Evolutionary conservation across 805 yeast species (phyloP), one percentile per base, ranked within the genome.

Genomic region (Candida piceae): DNA sequence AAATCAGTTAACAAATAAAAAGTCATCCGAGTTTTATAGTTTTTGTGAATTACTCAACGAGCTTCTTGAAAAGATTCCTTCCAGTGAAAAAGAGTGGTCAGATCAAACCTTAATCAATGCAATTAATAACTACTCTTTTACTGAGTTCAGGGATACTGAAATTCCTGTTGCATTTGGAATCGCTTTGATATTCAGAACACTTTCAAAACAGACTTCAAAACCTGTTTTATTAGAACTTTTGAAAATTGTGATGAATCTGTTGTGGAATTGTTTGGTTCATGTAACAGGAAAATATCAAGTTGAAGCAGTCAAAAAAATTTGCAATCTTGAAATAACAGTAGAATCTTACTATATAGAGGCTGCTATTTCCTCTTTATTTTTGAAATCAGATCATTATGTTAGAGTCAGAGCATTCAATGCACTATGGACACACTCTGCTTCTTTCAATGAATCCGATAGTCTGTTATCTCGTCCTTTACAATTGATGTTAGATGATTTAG

Each of bases 381-480:
- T 79, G 11, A 53, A 67, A 4, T 55, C 66, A 1, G 51, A 59
- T 6, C 53, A 52, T 24, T 59, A 69, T 16, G 59, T 67, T 13
- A 66, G 78, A 41, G 57, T 81, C 1, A 56, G 64, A 13, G 81
- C 84, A 0, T 72, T 86, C 44, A 69, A 76, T 34, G 69, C 76
- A 7, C 54, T 89, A 5, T 90, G 97, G 97, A 67, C 69, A 3
- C 90, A 84, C 48, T 71, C 90, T 0, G 42, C 60, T 7, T 57
- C 67, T n/a, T 52, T 60, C 26, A 72, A 69, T 30, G 85, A 78
- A 25, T 35, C 60, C 0, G 79, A 70, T 34, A 44, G 56, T 2
- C 59, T 82, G 7, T 57, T 87, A 10, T 62, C 70, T 6, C 67
- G 80, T 44, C 93, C 95, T 0, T 55, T 87, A 5, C 76, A 78